Base-by-base conservation (phyloP, 1,139 yeast genomes). In the Arxiozyma slooffiae region DNA sequence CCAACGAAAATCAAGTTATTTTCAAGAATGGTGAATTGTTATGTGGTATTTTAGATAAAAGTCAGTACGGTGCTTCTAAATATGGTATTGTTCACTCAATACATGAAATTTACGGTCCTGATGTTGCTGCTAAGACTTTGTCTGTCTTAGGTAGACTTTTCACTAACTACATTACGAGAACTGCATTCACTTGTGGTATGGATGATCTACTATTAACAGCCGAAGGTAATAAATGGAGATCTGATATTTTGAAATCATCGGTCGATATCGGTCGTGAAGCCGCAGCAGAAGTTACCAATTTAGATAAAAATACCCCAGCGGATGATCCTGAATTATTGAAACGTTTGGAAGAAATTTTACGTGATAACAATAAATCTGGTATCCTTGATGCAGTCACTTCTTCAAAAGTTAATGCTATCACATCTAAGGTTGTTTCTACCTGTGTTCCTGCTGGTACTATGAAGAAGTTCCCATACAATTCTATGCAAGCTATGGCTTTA, bases 171-270 rank as follows among this genome's bases (percentile, higher is more conserved):
- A 89, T 85, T 62, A 92, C 85, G 79, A 78, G 81, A 74, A 85
- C 88, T 52, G 98, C 96, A 2, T 86, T 94, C 66, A 92, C 98
- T 9, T 94, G 99, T 81, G 98, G 99, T 78, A 94, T 94, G 98
- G 99, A 94, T 67, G 99, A 94, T 71, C 77, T 94, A 68, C 81
- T 96, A 67, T 78, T 94, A 60, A 92, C 97, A 23, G 80, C 71
- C 7, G 95, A 88, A 61, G 99, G 99, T 67, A 90, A 94, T 67
- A 66, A 74, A 53, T 84, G 95, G 95, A 82, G 99, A 75, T 72
- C 73, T 21, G 94, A 88, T 49, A 85, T 92, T 55, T 76, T 94
- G 67, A 73, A 78, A 58, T 81, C 82, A 57, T 82, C 95, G 22
- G 78, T 77, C 50, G 94, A 85, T 61, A 82, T 81, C 53, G 98